Percentiles rank a stretch among this genome's conserved stretches.
Conservation (phyloP, 2,329 filamentous ascomycete genomes). For the Hypoxylon sp. region DNA sequence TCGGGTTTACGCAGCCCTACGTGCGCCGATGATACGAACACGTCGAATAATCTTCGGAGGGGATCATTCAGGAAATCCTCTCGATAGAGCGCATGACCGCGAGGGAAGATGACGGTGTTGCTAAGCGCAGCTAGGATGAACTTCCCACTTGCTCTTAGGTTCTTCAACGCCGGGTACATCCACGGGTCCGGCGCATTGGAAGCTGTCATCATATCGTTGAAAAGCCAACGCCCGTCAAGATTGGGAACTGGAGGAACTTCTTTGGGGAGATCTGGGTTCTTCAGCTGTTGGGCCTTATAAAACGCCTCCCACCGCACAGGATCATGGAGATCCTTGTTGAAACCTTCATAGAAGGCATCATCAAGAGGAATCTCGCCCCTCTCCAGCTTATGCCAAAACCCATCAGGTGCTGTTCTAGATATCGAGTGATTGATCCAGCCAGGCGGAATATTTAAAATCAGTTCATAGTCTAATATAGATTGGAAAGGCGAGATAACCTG, state of each 20-base stretch:
- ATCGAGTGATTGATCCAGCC: slow-evolving; percentile 96
- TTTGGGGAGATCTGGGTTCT: slow-evolving; percentile 55
- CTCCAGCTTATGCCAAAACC: slow-evolving; percentile 90
- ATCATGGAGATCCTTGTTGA: slow-evolving; percentile 78
- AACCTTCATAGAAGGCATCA: slow-evolving; percentile 78
- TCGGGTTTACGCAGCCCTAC: slow-evolving; percentile 91
- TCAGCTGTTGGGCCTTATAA: slow-evolving; percentile 59
- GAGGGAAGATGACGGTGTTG: slow-evolving; percentile 90
- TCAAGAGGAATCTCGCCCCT: slow-evolving; percentile 84
- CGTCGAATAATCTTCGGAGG: slow-evolving; percentile 78
- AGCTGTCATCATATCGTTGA: slow-evolving; percentile 89
- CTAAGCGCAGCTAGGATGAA: slow-evolving; percentile 85
- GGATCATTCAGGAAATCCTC: slow-evolving; percentile 65
- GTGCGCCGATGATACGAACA: slow-evolving; percentile 89
- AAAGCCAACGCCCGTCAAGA: slow-evolving; percentile 82
- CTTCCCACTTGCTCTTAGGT: slow-evolving; percentile 70
- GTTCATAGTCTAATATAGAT: slow-evolving; percentile 91
- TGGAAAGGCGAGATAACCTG: slow-evolving; percentile 93
- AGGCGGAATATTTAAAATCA: slow-evolving; percentile 77
- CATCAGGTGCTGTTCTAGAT: slow-evolving; percentile 78
- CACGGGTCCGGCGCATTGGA: slow-evolving; percentile 80
- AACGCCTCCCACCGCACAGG: slow-evolving; percentile 76
- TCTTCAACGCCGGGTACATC: slow-evolving; percentile 85
- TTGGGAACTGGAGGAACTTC: slow-evolving; percentile 72
- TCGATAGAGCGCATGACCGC: slow-evolving; percentile 74